Base-by-base conservation (phyloP, 176 grass and related monocot genomes). In the Thalia dealbata region DNA sequence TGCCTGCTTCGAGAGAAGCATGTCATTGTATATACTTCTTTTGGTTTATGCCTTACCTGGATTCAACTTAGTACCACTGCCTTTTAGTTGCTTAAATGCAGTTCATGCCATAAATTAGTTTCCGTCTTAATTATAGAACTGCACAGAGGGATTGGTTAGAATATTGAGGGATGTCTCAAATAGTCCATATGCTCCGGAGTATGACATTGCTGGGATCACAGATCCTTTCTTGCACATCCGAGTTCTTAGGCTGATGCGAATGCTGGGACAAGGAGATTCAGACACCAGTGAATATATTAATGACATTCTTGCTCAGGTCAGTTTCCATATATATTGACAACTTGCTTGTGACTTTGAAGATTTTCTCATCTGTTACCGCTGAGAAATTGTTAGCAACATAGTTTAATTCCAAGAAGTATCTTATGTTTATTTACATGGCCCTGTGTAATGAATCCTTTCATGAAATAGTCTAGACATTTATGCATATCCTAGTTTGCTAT, bases 241-340 rank as follows among this genome's bases (percentile, higher is more conserved):
- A 52, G 88, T 89, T 35, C 95, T 99, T 80, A 99, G 86, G 73
- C 81, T 99, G 50, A 84, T 91, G 86, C 79, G 87, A 19, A 77
- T 75, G 50, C 79, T 99, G 80, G 77, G 79, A 61, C 88, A 93
- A 64, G 90, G 86, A 76, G 90, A 99, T 81, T 81, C 88, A 10
- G 95, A 99, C 71, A 82, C 83, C 58, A 93, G 90, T 72, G 95
- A 99, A 81, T 78, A 80, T 79, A 92, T 99, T 73, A 99, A 99
- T 84, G 95, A 99, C 79, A 95, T 99, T 81, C 95, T 99, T 79
- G 95, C 95, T 25, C 95, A 99, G 90, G 95, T 95, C 45, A 85
- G 56, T 78, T 81, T 69, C 48, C 30, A 18, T 78, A 18, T 73
- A 77, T 84, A 65, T 60, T 76, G 59, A 63, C 21, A 15, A 68